Conservation (phyloP, 495 filamentous ascomycete genomes). For the Articulospora tetracladia region DNA sequence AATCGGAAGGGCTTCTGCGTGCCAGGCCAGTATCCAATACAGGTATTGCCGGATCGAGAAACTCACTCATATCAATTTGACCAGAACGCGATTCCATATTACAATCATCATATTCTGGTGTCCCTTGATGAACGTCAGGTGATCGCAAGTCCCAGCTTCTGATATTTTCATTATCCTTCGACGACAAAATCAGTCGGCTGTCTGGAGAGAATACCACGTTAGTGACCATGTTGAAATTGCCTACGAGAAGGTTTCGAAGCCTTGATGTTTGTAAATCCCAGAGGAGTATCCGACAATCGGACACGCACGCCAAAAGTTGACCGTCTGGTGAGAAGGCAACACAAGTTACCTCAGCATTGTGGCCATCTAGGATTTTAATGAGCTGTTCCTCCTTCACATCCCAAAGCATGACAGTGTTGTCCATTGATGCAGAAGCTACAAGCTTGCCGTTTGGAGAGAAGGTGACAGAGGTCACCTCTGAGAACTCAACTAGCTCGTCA, state of each 20-base stretch:
- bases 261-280: background rate
- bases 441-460: constrained; percentile 34
- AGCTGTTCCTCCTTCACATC: background rate
- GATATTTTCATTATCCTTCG: constrained; percentile 85
- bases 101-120: too few relatives aligned
- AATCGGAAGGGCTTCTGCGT: too few relatives aligned
- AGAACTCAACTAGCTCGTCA: background rate
- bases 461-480: constrained; percentile 25
- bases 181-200: constrained; percentile 84
- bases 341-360: background rate
- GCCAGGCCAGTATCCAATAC: too few relatives aligned
- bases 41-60: too few relatives aligned
- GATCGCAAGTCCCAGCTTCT: constrained; percentile 67
- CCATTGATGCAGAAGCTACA: constrained; percentile 1
- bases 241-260: constrained; percentile 23
- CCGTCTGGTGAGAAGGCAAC: constrained; percentile 7
- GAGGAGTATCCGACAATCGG: background rate
- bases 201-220: constrained; percentile 47
- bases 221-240: constrained; percentile 22
- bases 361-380: constrained; percentile 18
- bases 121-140: too few relatives aligned
- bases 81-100: too few relatives aligned
- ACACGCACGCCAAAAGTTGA: background rate
- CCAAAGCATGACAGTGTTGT: background rate
- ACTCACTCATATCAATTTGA: too few relatives aligned